Evolutionary conservation across 1,139 yeast species (phyloP).

Genomic region (Protomyces arabidopsidicola): DNA sequence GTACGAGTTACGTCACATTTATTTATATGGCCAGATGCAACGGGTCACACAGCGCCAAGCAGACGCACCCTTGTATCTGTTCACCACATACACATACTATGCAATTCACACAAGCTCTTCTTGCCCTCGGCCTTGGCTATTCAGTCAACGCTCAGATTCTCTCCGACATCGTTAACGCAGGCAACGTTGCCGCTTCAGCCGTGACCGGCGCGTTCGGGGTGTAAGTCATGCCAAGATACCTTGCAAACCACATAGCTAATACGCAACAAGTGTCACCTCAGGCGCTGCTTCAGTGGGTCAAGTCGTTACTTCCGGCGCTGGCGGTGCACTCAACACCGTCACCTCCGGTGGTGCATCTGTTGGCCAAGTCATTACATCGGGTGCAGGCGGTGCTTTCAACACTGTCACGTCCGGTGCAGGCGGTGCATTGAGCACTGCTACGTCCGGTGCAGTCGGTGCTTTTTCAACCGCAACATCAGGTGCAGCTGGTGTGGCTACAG

Average conservation of each 20-base stretch:
- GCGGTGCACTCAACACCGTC: not conserved
- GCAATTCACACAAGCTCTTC: not conserved
- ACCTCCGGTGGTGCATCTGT: not conserved
- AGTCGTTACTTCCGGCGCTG: not conserved
- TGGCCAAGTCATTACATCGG: not conserved
- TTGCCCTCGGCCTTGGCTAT: not conserved
- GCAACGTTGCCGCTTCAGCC: not conserved
- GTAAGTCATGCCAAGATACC: not conserved
- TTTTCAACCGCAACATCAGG: constrained; percentile 1
- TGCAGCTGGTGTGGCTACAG: not conserved
- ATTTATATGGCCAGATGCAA: too few species aligned
- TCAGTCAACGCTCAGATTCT: not conserved
- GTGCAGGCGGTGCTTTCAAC: not conserved
- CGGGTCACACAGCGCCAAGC: too few species aligned
- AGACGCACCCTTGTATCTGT: not conserved
- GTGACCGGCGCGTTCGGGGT: not conserved
- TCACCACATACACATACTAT: not conserved
- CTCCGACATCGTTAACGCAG: not conserved
- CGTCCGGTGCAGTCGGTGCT: constrained; percentile 7
- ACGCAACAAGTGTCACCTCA: not conserved
- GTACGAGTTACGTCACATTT: too few species aligned
- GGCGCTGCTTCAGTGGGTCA: not conserved
- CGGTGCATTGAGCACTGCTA: not conserved
- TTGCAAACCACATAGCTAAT: not conserved
- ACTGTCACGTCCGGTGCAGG: constrained; percentile 4